A percentile compares a stretch with the other conserved stretches of the same genome.
Evolutionary conservation across 495 filamentous ascomycete genomes (phyloP).

Genomic region (Aspergillus cavernicola): DNA sequence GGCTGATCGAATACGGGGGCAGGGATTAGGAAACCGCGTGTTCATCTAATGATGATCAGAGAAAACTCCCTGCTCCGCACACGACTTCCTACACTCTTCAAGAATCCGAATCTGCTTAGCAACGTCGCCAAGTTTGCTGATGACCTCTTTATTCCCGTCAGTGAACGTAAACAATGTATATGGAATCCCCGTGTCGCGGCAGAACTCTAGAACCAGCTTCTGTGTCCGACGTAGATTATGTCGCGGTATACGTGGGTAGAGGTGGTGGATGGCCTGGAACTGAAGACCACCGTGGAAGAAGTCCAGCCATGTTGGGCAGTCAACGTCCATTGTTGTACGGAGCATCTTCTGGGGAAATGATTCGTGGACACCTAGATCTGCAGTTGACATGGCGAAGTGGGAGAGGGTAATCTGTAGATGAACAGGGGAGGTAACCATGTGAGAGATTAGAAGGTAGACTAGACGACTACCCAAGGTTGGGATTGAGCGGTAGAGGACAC

Average conservation of each 20-base stretch:
- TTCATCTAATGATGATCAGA: constrained; percentile 28
- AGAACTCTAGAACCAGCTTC: constrained; percentile 82
- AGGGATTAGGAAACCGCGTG: background rate
- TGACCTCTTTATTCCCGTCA: constrained; percentile 85
- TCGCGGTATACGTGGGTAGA: constrained; percentile 89
- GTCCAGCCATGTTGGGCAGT: constrained; percentile 92
- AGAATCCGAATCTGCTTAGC: constrained; percentile 82
- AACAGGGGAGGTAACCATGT: constrained; percentile 79
- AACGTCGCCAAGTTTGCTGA: constrained; percentile 79
- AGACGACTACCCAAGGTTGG: constrained; percentile 67
- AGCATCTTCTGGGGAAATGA: constrained; percentile 97
- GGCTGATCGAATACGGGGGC: too few species aligned
- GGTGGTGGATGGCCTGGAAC: constrained; percentile 94
- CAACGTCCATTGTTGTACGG: constrained; percentile 96
- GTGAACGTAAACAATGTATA: constrained; percentile 94
- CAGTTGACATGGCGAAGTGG: constrained; percentile 95
- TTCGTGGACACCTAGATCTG: constrained; percentile 81
- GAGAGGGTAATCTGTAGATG: constrained; percentile 96
- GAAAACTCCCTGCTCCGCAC: constrained; percentile 41
- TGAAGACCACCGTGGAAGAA: constrained; percentile 96
- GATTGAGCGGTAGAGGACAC: constrained; percentile 71
- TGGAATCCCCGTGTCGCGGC: constrained; percentile 83
- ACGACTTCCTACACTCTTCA: constrained; percentile 74
- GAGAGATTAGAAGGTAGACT: constrained; percentile 77
- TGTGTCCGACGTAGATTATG: constrained; percentile 88